phyloP scores from a whole-genome alignment of 2,329 filamentous ascomycete species.

The Xylariales sp. region DNA sequence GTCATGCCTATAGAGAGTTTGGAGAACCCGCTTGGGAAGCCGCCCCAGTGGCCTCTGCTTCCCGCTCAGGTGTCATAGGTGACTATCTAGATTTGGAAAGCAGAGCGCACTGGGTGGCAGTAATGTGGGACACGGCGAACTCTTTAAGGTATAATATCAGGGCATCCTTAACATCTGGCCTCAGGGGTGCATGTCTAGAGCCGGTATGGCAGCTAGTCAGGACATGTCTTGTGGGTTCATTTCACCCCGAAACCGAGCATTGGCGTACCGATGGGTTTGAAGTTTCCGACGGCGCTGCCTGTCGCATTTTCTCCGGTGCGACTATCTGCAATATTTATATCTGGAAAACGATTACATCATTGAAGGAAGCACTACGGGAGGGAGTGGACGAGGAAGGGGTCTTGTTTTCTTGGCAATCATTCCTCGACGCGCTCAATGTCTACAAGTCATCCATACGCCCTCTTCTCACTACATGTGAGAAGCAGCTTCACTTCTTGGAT shows the following conservation, averaged over 20 bases:
- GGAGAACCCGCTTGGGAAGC: not conserved
- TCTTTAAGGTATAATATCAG: constrained; percentile 10
- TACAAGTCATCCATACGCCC: constrained; percentile 6
- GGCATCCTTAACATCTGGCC: constrained; percentile 8
- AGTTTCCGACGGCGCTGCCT: not conserved
- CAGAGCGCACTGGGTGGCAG: constrained; percentile 10
- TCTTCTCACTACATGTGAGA: constrained; percentile 8
- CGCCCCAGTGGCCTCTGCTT: not conserved
- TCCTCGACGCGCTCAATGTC: constrained; percentile 4
- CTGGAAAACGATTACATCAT: constrained; percentile 11
- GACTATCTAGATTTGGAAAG: constrained; percentile 10
- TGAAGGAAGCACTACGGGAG: constrained; percentile 13
- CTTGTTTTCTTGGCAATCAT: constrained; percentile 7
- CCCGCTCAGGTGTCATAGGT: not conserved
- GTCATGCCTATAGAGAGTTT: not conserved
- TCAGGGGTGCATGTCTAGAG: constrained; percentile 11
- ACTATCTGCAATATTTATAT: constrained; percentile 8
- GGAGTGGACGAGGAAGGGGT: constrained; percentile 10
- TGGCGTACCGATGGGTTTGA: not conserved
- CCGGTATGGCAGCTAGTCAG: constrained; percentile 9
- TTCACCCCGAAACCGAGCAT: not conserved
- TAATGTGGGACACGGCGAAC: constrained; percentile 11
- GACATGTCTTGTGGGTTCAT: constrained; percentile 8
- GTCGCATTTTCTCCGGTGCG: not conserved
- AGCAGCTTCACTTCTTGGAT: constrained; percentile 6